Evolutionary conservation across 2,329 filamentous ascomycete genomes (phyloP).

Genomic region (Calonectria pteridis): DNA sequence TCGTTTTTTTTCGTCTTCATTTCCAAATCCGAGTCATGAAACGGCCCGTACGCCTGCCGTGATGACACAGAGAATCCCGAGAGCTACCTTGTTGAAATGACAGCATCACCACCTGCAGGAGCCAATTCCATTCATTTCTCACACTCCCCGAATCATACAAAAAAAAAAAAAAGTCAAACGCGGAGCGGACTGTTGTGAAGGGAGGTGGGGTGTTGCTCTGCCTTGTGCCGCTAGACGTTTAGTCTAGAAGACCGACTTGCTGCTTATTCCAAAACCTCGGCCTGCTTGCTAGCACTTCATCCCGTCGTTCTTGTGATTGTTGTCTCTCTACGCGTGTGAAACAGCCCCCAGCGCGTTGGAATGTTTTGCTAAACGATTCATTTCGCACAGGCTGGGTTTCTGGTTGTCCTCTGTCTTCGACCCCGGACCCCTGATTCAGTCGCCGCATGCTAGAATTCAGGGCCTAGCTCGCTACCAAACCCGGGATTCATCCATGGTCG

Average conservation of each 20-base stretch:
- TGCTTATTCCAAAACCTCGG: neutral
- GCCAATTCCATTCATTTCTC: neutral
- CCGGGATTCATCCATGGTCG: neutral
- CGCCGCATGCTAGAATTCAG: neutral
- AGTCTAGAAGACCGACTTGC: slow-evolving; percentile 9
- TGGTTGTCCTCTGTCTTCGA: neutral
- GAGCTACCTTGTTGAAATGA: neutral
- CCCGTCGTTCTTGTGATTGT: neutral
- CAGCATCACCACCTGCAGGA: neutral
- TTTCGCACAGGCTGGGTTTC: neutral
- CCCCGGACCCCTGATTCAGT: neutral
- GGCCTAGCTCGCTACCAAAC: neutral
- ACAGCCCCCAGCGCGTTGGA: neutral
- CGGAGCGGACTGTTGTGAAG: neutral
- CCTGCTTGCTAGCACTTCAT: neutral
- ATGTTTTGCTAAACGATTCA: neutral
- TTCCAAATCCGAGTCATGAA: slow-evolving; percentile 18
- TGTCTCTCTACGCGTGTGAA: slow-evolving; percentile 8
- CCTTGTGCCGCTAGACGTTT: neutral
- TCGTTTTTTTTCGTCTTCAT: neutral
- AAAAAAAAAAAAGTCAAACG: slow-evolving; percentile 4
- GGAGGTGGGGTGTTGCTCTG: neutral
- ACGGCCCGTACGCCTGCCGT: neutral
- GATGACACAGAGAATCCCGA: neutral
- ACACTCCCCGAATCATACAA: neutral